Conservation (phyloP, 164 flowering plant genomes). For the Annona squamosa region DNA sequence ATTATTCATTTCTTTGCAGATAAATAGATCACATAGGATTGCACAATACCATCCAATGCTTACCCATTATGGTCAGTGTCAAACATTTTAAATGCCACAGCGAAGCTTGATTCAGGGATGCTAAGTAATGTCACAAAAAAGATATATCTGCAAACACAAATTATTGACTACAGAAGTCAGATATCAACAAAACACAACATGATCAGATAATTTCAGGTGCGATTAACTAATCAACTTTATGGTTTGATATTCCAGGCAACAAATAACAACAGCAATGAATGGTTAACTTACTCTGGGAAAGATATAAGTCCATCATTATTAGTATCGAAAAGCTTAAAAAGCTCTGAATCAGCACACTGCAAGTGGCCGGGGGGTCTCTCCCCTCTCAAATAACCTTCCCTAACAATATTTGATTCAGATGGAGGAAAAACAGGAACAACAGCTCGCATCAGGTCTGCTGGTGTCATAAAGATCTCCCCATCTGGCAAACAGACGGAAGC, state of each 20-base stretch:
- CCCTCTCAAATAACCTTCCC: constrained; percentile 81
- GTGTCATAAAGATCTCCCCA: constrained; percentile 80
- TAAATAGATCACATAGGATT: neutral
- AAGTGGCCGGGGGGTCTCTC: constrained; percentile 63
- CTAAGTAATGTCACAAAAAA: constrained; percentile 89
- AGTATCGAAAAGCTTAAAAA: constrained; percentile 91
- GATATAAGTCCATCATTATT: constrained; percentile 81
- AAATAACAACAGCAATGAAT: neutral
- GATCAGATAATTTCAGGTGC: neutral
- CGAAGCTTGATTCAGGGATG: constrained; percentile 91
- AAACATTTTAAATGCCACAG: constrained; percentile 93
- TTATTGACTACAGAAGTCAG: neutral
- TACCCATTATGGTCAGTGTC: constrained; percentile 78
- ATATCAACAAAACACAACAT: neutral
- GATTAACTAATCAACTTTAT: neutral
- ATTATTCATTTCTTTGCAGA: neutral
- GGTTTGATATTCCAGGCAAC: neutral
- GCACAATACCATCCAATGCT: constrained; percentile 11
- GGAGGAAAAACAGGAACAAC: constrained; percentile 96
- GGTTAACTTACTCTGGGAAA: constrained; percentile 73
- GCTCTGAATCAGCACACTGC: constrained; percentile 59
- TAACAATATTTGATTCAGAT: constrained; percentile 64
- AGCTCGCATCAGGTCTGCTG: constrained; percentile 97
- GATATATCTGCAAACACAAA: constrained; percentile 57
- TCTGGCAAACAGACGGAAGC: constrained; percentile 46